Percentiles rank a stretch among this genome's conserved stretches.
These are phyloP conservation scores for Diaporthe destruens DNA, from an alignment of 2,329 filamentous ascomycete genomes.

Conservation along the genomic window DNA sequence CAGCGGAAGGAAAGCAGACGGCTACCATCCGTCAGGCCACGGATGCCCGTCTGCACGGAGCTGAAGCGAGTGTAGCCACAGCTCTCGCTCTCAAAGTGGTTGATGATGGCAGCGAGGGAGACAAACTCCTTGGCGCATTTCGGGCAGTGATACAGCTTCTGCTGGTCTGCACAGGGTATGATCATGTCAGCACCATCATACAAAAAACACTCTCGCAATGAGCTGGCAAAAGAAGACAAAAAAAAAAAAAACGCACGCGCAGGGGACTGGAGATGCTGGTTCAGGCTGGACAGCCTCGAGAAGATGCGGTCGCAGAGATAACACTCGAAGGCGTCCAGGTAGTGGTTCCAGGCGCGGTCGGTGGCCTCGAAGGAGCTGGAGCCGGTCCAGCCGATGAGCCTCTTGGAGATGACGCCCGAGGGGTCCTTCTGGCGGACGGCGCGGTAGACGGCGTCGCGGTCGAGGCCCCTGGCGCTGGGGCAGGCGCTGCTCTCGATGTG, in stretches of 20 bases:
- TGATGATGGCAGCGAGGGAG: slow-evolving; percentile 55
- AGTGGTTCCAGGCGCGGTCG: slow-evolving; percentile 57
- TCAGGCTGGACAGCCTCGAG: slow-evolving; percentile 51
- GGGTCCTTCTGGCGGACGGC: slow-evolving; percentile 61
- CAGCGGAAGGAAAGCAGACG: slow-evolving; percentile 25
- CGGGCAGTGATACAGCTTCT: slow-evolving; percentile 57
- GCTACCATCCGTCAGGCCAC: slow-evolving; percentile 43
- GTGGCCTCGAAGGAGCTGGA: slow-evolving; percentile 55
- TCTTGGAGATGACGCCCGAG: slow-evolving; percentile 62
- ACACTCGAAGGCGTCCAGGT: slow-evolving; percentile 59
- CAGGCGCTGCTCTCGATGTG: slow-evolving; percentile 71
- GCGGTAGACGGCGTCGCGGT: slow-evolving; percentile 62
- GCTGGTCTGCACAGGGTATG: slow-evolving; percentile 49
- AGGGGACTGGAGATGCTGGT: slow-evolving; percentile 67
- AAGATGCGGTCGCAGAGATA: slow-evolving; percentile 66
- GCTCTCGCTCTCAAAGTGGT: slow-evolving; percentile 59
- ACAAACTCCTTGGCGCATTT: slow-evolving; percentile 53
- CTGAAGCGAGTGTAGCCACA: slow-evolving; percentile 56
- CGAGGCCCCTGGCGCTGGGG: slow-evolving; percentile 56
- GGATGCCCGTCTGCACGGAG: slow-evolving; percentile 49
- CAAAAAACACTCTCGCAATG: rapidly evolving
- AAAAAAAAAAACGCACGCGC: slow-evolving; percentile 55
- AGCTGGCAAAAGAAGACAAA: no score
- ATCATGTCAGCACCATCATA: slow-evolving; percentile 44
- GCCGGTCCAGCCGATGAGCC: slow-evolving; percentile 60